These are phyloP conservation scores for Hippophae tibetana DNA, from an alignment of 306 rosid species.

Conservation along the genomic window DNA sequence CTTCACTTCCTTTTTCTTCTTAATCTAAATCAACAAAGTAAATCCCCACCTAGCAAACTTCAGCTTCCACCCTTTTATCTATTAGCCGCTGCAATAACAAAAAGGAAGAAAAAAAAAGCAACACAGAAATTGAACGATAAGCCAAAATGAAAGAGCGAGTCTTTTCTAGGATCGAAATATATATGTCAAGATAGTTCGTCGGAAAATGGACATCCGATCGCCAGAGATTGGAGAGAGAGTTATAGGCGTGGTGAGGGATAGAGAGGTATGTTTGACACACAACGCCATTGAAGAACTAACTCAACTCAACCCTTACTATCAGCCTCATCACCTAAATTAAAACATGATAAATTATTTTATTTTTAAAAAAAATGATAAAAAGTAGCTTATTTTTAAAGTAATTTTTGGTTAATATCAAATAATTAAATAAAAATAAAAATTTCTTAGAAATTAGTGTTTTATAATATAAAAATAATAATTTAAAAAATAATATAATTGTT, in stretches of 20 bases:
- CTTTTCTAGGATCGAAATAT: not conserved
- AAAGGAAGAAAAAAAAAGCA: not conserved
- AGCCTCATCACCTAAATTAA: conserved; percentile 21
- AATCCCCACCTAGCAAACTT: conserved; percentile 10
- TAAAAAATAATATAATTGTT: too few species aligned
- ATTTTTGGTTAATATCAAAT: too few species aligned
- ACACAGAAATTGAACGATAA: not conserved
- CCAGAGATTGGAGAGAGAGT: conserved; percentile 10
- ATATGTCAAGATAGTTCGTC: conserved; percentile 11
- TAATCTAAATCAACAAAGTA: not conserved
- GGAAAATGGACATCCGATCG: conserved; percentile 20
- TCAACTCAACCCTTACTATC: conserved; percentile 22
- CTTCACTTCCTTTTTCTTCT: not conserved
- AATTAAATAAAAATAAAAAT: too few species aligned
- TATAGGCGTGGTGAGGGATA: not conserved
- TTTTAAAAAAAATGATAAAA: too few species aligned
- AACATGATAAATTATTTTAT: not conserved
- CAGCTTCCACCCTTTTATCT: conserved; percentile 14
- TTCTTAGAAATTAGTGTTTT: too few species aligned
- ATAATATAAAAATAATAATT: too few species aligned
- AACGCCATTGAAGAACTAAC: conserved; percentile 46
- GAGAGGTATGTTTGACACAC: conserved; percentile 27
- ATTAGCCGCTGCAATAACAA: conserved; percentile 13
- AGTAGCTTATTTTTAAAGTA: too few species aligned
- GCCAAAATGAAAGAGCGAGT: not conserved